phyloP scores from a whole-genome alignment of 495 filamentous ascomycete species.

The Penicillium odoratum region DNA sequence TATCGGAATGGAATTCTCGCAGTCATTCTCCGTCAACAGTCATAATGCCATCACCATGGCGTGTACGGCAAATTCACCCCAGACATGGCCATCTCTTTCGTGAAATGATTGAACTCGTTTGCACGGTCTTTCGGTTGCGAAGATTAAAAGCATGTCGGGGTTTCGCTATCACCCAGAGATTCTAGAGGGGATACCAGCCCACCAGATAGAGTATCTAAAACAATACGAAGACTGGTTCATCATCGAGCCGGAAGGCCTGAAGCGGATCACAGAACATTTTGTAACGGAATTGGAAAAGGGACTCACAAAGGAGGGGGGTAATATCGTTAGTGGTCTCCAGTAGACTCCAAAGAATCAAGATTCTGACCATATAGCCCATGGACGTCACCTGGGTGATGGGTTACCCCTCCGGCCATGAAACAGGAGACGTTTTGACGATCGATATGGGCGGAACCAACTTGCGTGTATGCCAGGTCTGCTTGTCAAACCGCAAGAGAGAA shows the following conservation, averaged over 20 bases:
- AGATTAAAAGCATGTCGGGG: constrained; percentile 8
- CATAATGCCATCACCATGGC: constrained; percentile 28
- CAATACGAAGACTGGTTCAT: constrained; percentile 75
- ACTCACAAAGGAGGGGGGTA: constrained; percentile 77
- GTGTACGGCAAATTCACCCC: constrained; percentile 3
- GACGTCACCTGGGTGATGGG: constrained; percentile 93
- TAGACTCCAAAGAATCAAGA: not conserved
- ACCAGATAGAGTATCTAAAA: constrained; percentile 72
- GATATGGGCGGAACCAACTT: constrained; percentile 97
- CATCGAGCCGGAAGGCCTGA: constrained; percentile 70
- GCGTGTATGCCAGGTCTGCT: constrained; percentile 84
- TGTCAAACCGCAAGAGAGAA: constrained; percentile 78
- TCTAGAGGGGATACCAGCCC: constrained; percentile 67
- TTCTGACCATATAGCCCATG: constrained; percentile 69
- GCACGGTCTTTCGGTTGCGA: not conserved
- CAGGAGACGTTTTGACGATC: constrained; percentile 80
- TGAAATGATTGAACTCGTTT: not conserved
- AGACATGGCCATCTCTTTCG: too few relatives aligned
- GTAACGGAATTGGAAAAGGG: constrained; percentile 77
- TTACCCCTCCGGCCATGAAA: constrained; percentile 80
- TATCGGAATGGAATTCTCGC: not conserved
- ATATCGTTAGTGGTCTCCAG: constrained; percentile 64
- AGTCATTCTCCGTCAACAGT: not conserved
- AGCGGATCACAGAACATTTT: constrained; percentile 84
- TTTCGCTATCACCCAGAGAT: constrained; percentile 48